Percentiles rank a stretch among this genome's conserved stretches.
Conservation (phyloP, 345 rosid species). For the Camelina hispida region DNA sequence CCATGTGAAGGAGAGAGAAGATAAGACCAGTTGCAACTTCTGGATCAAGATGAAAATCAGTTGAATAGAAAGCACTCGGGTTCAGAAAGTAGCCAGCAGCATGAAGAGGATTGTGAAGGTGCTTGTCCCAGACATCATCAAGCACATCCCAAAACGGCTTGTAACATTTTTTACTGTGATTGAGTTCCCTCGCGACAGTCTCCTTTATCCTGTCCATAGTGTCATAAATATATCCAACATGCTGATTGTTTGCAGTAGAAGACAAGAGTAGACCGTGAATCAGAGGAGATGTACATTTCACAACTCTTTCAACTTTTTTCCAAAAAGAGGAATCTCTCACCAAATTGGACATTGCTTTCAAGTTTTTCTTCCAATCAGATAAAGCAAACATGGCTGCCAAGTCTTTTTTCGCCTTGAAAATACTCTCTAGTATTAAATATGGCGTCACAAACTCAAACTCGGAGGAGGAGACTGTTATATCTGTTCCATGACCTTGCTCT, state of each 20-base stretch:
- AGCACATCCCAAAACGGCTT: slow-evolving; percentile 60
- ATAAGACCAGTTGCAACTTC: slow-evolving; percentile 64
- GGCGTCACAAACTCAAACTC: slow-evolving; percentile 48
- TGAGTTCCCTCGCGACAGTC: slow-evolving; percentile 47
- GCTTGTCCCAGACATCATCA: slow-evolving; percentile 62
- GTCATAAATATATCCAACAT: slow-evolving; percentile 66
- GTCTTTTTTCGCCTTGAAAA: slow-evolving; percentile 45
- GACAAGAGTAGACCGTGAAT: slow-evolving; percentile 48
- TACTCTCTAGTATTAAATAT: slow-evolving; percentile 54
- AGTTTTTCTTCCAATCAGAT: slow-evolving; percentile 44
- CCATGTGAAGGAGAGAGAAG: slow-evolving; percentile 50
- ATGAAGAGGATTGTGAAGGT: slow-evolving; percentile 74
- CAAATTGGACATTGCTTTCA: slow-evolving; percentile 41
- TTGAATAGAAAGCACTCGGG: slow-evolving; percentile 59
- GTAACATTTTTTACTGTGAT: slow-evolving; percentile 42
- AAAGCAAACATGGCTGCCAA: slow-evolving; percentile 53
- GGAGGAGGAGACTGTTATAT: slow-evolving; percentile 46
- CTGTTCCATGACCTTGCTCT: slow-evolving; percentile 37
- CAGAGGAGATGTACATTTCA: slow-evolving; percentile 57
- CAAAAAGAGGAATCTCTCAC: slow-evolving; percentile 57
- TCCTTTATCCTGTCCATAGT: slow-evolving; percentile 72
- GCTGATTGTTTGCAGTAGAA: slow-evolving; percentile 44
- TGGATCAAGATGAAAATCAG: slow-evolving; percentile 52
- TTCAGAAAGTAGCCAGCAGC: slow-evolving; percentile 72
- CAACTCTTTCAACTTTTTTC: slow-evolving; percentile 50